phyloP scores from a whole-genome alignment of 2,329 filamentous ascomycete species.

The Penicillium italicum region DNA sequence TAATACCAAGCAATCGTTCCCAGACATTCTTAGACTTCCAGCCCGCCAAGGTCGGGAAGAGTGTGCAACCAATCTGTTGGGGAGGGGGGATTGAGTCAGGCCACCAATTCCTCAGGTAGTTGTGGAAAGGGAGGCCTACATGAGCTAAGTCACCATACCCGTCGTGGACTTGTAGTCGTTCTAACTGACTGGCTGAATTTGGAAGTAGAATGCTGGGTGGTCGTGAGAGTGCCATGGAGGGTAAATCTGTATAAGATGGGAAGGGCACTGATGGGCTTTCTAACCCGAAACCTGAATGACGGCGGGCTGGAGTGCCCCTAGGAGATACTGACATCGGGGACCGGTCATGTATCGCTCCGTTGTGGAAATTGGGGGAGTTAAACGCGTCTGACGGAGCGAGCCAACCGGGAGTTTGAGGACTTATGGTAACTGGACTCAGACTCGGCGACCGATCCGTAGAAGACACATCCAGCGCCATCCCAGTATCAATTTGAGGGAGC shows the following conservation, averaged over 20 bases:
- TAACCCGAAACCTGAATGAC: slow-evolving; percentile 8
- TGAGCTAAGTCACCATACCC: slow-evolving; percentile 35
- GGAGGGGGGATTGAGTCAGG: slow-evolving; percentile 71
- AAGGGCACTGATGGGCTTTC: slow-evolving; percentile 59
- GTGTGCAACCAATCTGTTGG: slow-evolving; percentile 63
- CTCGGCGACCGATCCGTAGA: slow-evolving; percentile 30
- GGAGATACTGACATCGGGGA: slow-evolving; percentile 33
- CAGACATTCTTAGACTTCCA: slow-evolving; percentile 81
- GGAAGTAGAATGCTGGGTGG: slow-evolving; percentile 56
- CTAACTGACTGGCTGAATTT: slow-evolving; percentile 38
- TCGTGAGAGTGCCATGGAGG: slow-evolving; percentile 43
- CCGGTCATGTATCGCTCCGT: slow-evolving; percentile 18
- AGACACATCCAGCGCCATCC: slow-evolving; percentile 28
- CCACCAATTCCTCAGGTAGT: slow-evolving; percentile 66
- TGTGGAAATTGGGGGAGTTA: slow-evolving; percentile 37
- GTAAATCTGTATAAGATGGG: slow-evolving; percentile 63
- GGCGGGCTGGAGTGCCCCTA: slow-evolving; percentile 19
- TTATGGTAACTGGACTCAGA: slow-evolving; percentile 30
- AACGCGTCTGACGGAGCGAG: slow-evolving; percentile 44
- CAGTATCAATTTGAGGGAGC: slow-evolving; percentile 23
- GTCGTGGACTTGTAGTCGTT: slow-evolving; percentile 29
- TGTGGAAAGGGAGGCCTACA: slow-evolving; percentile 38
- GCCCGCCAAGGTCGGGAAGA: slow-evolving; percentile 82
- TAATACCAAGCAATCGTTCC: slow-evolving; percentile 75
- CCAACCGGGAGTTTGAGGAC: slow-evolving; percentile 36